Evolutionary conservation across 495 filamentous ascomycete genomes (phyloP), one percentile per base, ranked within the genome.

Genomic region (Penicillium robsamsonii): DNA sequence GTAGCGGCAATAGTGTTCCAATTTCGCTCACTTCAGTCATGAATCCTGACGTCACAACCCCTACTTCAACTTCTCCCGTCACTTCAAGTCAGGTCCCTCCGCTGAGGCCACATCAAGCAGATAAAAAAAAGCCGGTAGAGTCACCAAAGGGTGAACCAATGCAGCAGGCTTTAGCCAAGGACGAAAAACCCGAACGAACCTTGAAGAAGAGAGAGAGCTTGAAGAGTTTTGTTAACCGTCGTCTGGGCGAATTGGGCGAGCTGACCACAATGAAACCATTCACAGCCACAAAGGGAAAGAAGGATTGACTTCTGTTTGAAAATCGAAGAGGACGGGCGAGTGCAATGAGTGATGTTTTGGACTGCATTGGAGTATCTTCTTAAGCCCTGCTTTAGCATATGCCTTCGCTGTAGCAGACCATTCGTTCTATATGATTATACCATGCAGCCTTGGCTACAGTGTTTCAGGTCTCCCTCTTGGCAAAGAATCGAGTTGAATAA

Each of bases 1-100:
- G 53, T 51, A 73, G 74, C 29, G 59, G 56, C 0, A 58, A 60
- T 11, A 75, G 68, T 43, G 49, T 47, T 31, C 63, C 67, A n/a
- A 20, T 66, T 8, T 71, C 71, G 11, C 53, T 65, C 4, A 42
- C 62, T 22, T 60, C 62, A 9, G 51, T 24, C 38, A 47, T 33
- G 17, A 43, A 29, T 22, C 30, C 33, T 27, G 56, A 46, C 29
- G 22, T 18, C 24, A 15, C 31, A 29, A 46, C 22, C 22, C 7
- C 7, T 5, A 13, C 22, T 31, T 18, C 61, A n/a, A 57, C 50
- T 17, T 30, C 50, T 68, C 58, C 43, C 62, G 56, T 59, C 8
- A 24, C 22, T 30, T 20, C 38, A 42, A 17, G 40, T 15, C 27
- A 52, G 11, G 6, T 41, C 22, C 12, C 30, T 37, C 13, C 7